These are phyloP conservation scores for Trichoderma sp. DNA, from an alignment of 2,329 filamentous ascomycete species.

Conservation along the genomic window DNA sequence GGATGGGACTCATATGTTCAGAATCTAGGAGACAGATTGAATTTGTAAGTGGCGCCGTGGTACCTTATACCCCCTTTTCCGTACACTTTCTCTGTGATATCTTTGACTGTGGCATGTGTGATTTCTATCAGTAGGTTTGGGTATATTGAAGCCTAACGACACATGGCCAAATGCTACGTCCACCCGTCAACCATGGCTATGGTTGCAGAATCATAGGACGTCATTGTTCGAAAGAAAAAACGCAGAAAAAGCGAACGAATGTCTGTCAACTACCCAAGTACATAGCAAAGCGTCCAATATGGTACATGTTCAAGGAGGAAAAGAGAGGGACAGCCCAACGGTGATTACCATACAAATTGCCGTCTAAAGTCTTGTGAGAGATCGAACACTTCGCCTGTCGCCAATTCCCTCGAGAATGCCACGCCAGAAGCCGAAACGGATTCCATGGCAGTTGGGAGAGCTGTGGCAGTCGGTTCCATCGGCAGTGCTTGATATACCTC, in stretches of 20 bases:
- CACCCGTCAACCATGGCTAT: neutral
- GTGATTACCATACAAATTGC: slow-evolving; percentile 17
- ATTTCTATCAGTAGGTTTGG: neutral
- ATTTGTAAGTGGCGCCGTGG: slow-evolving; percentile 12
- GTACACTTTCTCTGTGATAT: neutral
- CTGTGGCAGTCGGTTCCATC: slow-evolving; percentile 5
- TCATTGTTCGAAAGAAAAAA: neutral
- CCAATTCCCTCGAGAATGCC: neutral
- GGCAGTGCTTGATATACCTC: slow-evolving; percentile 9
- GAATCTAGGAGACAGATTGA: slow-evolving; percentile 16
- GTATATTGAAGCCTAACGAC: neutral
- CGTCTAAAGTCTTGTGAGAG: slow-evolving; percentile 24
- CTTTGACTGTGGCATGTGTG: neutral
- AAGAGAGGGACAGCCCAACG: neutral
- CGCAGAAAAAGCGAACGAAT: neutral
- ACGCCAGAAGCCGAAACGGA: neutral
- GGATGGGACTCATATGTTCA: slow-evolving; percentile 22
- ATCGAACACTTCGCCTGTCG: slow-evolving; percentile 8
- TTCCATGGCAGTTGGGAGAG: slow-evolving; percentile 10
- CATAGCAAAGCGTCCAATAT: neutral
- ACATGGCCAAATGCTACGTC: neutral
- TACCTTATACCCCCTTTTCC: neutral
- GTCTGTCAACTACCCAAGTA: neutral
- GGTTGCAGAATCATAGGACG: neutral
- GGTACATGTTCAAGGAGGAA: neutral